Evolutionary conservation across 2,329 filamentous ascomycete species (phyloP).

Genomic region (Teratosphaeria pseudoeucalypti): DNA sequence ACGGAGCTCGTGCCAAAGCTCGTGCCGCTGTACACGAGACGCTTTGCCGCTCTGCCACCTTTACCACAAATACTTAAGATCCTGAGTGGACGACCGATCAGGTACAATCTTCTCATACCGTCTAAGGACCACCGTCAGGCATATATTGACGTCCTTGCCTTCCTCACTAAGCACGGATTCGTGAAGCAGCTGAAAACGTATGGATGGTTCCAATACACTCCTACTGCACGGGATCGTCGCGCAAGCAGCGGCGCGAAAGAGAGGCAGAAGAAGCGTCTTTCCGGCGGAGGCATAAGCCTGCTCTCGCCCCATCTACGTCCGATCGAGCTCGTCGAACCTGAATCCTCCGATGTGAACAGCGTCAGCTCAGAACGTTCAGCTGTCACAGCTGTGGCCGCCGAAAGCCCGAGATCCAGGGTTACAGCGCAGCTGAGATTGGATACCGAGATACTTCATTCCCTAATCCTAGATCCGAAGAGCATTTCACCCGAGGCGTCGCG

Average conservation of each 20-base stretch:
- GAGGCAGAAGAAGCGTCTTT: background rate
- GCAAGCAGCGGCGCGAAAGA: background rate
- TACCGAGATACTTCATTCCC: background rate
- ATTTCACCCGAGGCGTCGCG: constrained; percentile 8
- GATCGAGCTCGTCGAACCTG: constrained; percentile 7
- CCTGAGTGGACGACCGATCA: constrained; percentile 67
- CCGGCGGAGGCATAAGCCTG: constrained; percentile 8
- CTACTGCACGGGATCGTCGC: background rate
- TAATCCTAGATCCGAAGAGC: constrained; percentile 14
- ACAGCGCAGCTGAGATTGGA: background rate
- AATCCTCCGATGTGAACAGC: constrained; percentile 14
- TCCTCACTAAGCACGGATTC: constrained; percentile 87
- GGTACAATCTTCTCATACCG: constrained; percentile 75
- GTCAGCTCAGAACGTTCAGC: constrained; percentile 18
- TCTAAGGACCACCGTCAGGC: constrained; percentile 76
- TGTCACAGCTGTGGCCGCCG: constrained; percentile 5
- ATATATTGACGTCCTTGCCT: constrained; percentile 86
- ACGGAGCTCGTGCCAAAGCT: constrained; percentile 60
- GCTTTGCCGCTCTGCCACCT: constrained; percentile 74
- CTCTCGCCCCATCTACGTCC: constrained; percentile 16
- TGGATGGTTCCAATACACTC: constrained; percentile 53
- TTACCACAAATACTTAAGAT: constrained; percentile 80
- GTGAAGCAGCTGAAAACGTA: constrained; percentile 89
- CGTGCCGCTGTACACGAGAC: constrained; percentile 59
- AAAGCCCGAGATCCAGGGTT: background rate